Percentiles rank a stretch among this genome's conserved stretches.
Evolutionary conservation across 2,329 filamentous ascomycete genomes (phyloP).

Genomic region (Trichoderma sp.): DNA sequence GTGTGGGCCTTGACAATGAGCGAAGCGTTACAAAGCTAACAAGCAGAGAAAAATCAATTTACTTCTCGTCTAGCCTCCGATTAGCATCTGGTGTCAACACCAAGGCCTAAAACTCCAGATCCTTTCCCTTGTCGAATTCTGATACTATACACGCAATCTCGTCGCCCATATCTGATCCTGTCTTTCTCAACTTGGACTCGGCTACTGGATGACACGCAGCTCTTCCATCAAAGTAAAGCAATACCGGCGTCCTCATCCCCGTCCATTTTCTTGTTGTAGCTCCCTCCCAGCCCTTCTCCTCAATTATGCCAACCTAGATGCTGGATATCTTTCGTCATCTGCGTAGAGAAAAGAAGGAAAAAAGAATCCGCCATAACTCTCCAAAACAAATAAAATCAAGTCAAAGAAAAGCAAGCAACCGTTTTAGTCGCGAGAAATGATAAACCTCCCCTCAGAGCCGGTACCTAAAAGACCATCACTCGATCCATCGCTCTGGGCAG

Average conservation of each 20-base stretch:
- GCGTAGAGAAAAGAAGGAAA: neutral
- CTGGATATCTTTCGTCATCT: constrained; percentile 17
- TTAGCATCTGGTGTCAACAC: constrained; percentile 10
- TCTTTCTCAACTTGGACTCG: constrained; percentile 7
- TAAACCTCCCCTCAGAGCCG: constrained; percentile 6
- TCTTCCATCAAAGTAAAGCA: constrained; percentile 9
- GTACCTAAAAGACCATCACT: constrained; percentile 6
- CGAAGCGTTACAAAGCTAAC: neutral
- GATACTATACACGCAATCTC: constrained; percentile 15
- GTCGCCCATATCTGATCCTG: constrained; percentile 3
- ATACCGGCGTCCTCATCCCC: neutral
- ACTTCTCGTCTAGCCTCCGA: constrained; percentile 13
- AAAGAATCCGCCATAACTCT: constrained; percentile 11
- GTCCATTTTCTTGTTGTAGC: neutral
- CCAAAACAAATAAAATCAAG: neutral
- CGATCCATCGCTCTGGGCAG: constrained; percentile 24
- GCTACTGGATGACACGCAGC: constrained; percentile 3
- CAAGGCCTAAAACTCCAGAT: constrained; percentile 21
- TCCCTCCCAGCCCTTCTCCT: constrained; percentile 7
- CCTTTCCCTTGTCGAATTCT: constrained; percentile 16
- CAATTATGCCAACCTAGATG: constrained; percentile 18
- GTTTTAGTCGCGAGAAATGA: constrained; percentile 9
- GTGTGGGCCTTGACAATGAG: neutral
- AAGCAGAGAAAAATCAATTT: neutral
- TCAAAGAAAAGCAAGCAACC: neutral